These are phyloP conservation scores for Adansonia digitata DNA, from an alignment of 345 rosid species.

Conservation along the genomic window DNA sequence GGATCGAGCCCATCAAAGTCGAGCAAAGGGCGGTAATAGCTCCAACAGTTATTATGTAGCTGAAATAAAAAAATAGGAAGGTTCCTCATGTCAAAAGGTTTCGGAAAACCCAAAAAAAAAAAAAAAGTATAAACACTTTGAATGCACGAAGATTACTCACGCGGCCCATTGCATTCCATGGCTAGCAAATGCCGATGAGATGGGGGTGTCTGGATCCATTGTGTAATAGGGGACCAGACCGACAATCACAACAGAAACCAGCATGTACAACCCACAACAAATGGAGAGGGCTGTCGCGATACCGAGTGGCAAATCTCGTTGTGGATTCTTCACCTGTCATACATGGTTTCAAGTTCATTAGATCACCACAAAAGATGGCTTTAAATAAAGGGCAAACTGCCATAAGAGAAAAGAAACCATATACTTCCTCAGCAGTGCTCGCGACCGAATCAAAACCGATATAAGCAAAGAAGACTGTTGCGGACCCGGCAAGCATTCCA, in stretches of 20 bases:
- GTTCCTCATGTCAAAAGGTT: background rate
- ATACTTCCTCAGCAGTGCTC: conserved; percentile 97
- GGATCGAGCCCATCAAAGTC: conserved; percentile 87
- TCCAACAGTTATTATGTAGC: conserved; percentile 79
- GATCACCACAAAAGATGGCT: conserved; percentile 6
- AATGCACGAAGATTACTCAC: conserved; percentile 44
- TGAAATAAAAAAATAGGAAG: conserved; percentile 28
- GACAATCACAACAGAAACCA: conserved; percentile 88
- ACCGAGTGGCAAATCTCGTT: conserved; percentile 91
- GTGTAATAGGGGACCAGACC: conserved; percentile 91
- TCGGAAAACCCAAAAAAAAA: conserved; percentile 2
- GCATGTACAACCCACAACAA: conserved; percentile 89
- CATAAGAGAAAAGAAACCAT: background rate
- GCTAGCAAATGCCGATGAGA: conserved; percentile 86
- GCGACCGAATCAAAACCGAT: conserved; percentile 98
- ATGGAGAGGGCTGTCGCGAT: conserved; percentile 76
- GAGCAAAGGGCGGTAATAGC: conserved; percentile 95
- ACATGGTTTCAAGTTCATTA: conserved; percentile 15
- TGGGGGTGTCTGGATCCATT: conserved; percentile 98
- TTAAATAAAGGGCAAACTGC: background rate
- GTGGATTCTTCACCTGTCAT: conserved; percentile 87
- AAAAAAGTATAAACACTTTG: background rate
- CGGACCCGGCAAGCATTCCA: conserved; percentile 98
- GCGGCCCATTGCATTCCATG: conserved; percentile 98
- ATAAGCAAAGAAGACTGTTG: conserved; percentile 88